Evolutionary conservation across 345 rosid species (phyloP), one percentile per base, ranked within the genome.

Genomic region (Reutealis trisperma): DNA sequence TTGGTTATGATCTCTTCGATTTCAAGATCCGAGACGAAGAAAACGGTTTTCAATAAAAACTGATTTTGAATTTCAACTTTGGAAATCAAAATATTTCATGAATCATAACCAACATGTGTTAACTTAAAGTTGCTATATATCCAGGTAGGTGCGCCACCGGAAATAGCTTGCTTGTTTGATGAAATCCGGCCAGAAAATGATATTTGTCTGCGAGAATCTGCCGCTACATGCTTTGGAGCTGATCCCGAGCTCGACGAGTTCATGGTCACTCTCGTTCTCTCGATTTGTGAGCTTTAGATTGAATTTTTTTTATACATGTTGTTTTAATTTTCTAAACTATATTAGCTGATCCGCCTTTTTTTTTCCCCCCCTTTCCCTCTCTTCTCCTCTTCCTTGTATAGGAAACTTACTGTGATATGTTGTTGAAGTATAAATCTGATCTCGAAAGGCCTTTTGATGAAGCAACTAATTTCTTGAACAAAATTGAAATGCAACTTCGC

Each of bases 201-300:
- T 61, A 51, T 85, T 34, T 84, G 64, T 74, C 85, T 78, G 87
- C 78, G 76, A 83, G 89, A 85, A 55, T 79, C 75, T 47, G 79
- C 65, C 75, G 74, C 89, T 6, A 78, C 83, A 8, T 86, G 78
- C 88, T 78, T 84, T 2, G 98, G 94, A 75, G 88, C 89, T 67
- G 98, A 96, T 87, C 99, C 94, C 75, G 96, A 93, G 89, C 99
- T 96, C 75, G 99, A 96, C 80, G 91, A 92, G 83, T 96, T 96
- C 88, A 93, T 96, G 98, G 99, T 96, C 55, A 65, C 25, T 52
- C 70, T 57, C 37, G 22, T 8, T 5, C 25, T 27, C 15, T 27
- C 49, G 73, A 51, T 42, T 19, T 27, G 30, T 64, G 14, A 15
- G n/a, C 9, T 24, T 70, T 9, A 16, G 3, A 1, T 68, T 37